A percentile compares a stretch with the other conserved stretches of the same genome.
Evolutionary conservation across 2,329 filamentous ascomycete genomes (phyloP).

Genomic region (Coleophoma cylindrospora): DNA sequence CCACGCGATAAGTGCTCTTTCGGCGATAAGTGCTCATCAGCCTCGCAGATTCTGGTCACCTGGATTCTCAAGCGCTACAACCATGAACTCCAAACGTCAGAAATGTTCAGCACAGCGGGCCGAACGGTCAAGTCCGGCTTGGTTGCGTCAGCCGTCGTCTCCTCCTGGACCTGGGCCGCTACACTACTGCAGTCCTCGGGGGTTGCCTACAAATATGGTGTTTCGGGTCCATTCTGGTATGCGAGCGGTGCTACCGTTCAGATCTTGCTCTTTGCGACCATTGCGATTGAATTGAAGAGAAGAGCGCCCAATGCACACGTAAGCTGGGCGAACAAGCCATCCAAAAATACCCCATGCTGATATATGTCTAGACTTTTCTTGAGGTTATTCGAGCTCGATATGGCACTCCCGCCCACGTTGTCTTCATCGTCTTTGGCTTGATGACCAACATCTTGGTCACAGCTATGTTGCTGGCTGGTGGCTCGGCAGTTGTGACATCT

Average conservation of each 20-base stretch:
- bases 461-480: conserved; percentile 83
- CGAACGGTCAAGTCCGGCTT: conserved; percentile 85
- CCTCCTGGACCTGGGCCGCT: conserved; percentile 89
- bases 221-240: conserved; percentile 64
- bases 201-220: conserved; percentile 77
- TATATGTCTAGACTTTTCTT: conserved; percentile 51
- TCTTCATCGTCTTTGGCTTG: conserved; percentile 77
- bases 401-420: conserved; percentile 65
- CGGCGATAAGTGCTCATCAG: not conserved
- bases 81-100: conserved; percentile 79
- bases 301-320: conserved; percentile 79
- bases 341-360: not conserved
- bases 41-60: conserved; percentile 25
- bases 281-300: conserved; percentile 86
- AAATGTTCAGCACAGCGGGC: conserved; percentile 89
- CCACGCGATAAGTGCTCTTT: not conserved
- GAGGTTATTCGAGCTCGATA: conserved; percentile 81
- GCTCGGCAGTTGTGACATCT: conserved; percentile 66
- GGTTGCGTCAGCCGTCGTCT: conserved; percentile 85
- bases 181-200: conserved; percentile 74
- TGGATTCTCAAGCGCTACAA: conserved; percentile 46
- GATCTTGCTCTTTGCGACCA: conserved; percentile 82
- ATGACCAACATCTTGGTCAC: conserved; percentile 86
- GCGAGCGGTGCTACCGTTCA: conserved; percentile 74
- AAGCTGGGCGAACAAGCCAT: conserved; percentile 7